phyloP scores from a whole-genome alignment of 2,329 filamentous ascomycete genomes.

The Corinectria fuckeliana region DNA sequence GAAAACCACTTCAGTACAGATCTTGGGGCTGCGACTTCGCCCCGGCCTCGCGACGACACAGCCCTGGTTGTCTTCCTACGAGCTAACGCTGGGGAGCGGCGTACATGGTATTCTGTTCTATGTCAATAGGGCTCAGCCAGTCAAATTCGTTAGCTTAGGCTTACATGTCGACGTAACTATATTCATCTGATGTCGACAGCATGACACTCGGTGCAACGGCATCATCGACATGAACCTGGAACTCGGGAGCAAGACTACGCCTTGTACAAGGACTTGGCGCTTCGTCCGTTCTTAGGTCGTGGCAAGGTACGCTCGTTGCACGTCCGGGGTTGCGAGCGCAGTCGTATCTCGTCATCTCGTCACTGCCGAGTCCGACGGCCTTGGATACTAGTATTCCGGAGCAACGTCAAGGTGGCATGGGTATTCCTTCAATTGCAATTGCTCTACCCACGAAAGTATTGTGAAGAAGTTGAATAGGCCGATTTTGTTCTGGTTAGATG shows the following conservation, averaged over 20 bases:
- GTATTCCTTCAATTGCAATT: background rate
- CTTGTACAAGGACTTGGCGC: background rate
- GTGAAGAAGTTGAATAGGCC: background rate
- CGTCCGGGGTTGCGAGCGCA: background rate
- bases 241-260: background rate
- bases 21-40: background rate
- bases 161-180: slow-evolving; percentile 25
- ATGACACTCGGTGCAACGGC: background rate
- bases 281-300: background rate
- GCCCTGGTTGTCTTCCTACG: background rate
- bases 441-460: background rate
- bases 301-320: slow-evolving; percentile 7
- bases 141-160: background rate
- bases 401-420: too few species aligned
- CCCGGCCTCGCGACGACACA: background rate
- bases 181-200: slow-evolving; percentile 20
- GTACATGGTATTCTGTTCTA: slow-evolving; percentile 29
- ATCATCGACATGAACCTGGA: background rate
- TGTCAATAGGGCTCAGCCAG: background rate
- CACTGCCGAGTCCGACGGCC: too few species aligned
- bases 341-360: background rate
- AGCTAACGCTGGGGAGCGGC: slow-evolving; percentile 3
- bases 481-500: background rate
- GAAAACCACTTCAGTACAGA: background rate
- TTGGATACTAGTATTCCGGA: too few species aligned